These are phyloP conservation scores for Chytriomyces confervae DNA, from an alignment of 192 early-diverging fungal genomes.

Conservation along the genomic window DNA sequence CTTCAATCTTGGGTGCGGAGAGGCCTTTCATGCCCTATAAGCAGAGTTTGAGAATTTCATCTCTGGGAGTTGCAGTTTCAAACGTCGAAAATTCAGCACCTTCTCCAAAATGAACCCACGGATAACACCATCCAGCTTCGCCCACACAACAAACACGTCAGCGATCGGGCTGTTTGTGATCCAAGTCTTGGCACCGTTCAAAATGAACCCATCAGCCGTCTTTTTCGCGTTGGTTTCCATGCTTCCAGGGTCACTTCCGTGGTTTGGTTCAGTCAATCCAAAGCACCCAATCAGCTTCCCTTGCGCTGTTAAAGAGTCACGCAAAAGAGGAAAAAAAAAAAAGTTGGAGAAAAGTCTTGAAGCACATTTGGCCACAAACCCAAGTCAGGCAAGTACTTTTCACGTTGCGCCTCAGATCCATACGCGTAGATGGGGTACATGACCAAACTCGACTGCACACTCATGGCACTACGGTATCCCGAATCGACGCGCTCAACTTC, in stretches of 20 bases:
- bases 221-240: slow-evolving; percentile 92
- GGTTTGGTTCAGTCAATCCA: slow-evolving; percentile 97
- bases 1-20: slow-evolving; percentile 86
- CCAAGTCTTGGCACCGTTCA: slow-evolving; percentile 97
- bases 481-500: slow-evolving; percentile 95
- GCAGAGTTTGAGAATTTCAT: slow-evolving; percentile 6
- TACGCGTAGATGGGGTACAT: slow-evolving; percentile 98
- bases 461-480: slow-evolving; percentile 98
- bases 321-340: too few relatives aligned
- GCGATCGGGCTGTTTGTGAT: slow-evolving; percentile 99
- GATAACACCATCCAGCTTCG: slow-evolving; percentile 84
- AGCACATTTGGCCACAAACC: slow-evolving; percentile 46
- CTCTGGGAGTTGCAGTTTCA: neutral
- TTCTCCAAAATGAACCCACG: slow-evolving; percentile 95
- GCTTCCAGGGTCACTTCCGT: slow-evolving; percentile 89
- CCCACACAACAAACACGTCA: slow-evolving; percentile 97
- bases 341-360: neutral
- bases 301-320: slow-evolving; percentile 57
- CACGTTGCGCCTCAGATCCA: slow-evolving; percentile 84
- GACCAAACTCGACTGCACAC: slow-evolving; percentile 97
- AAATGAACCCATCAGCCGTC: slow-evolving; percentile 70
- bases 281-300: slow-evolving; percentile 91
- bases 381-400: slow-evolving; percentile 89
- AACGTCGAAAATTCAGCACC: slow-evolving; percentile 38
- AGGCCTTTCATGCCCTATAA: slow-evolving; percentile 86